phyloP scores from a whole-genome alignment of 1,284 basidiomycete species.

The Puccinia triticina region DNA sequence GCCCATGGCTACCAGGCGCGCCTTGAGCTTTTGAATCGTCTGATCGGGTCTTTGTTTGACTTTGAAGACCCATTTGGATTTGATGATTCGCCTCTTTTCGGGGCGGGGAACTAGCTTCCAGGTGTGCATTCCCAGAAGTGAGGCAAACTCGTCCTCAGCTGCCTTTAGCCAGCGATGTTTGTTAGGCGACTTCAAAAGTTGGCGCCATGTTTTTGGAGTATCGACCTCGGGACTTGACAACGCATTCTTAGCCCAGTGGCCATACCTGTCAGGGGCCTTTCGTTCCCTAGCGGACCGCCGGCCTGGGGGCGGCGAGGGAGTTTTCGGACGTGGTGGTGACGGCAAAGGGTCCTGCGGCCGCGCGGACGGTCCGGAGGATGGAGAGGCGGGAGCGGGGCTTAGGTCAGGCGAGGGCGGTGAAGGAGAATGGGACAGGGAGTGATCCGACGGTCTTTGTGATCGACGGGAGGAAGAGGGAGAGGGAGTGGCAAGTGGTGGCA shows the following conservation, averaged over 20 bases:
- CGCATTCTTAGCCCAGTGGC: background rate
- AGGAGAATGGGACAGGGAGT: too few relatives aligned
- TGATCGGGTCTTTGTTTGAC: background rate
- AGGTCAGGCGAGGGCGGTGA: too few relatives aligned
- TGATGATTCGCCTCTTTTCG: background rate
- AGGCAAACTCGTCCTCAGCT: too few relatives aligned
- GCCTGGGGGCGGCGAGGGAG: background rate
- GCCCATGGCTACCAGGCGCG: background rate
- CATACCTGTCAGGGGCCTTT: background rate
- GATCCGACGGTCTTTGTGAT: too few relatives aligned
- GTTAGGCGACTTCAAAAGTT: background rate
- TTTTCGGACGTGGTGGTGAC: too few relatives aligned
- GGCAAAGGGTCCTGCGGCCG: too few relatives aligned
- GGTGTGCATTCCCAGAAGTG: too few relatives aligned
- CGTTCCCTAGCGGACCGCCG: background rate
- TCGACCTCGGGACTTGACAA: background rate
- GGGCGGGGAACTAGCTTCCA: too few relatives aligned
- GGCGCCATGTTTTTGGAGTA: background rate
- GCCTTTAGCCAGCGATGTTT: background rate
- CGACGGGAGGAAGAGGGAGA: too few relatives aligned
- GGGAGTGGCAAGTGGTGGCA: too few relatives aligned
- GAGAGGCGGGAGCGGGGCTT: too few relatives aligned
- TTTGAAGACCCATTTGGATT: constrained; percentile 13
- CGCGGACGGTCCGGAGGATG: too few relatives aligned
- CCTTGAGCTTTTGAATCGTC: background rate